These are phyloP conservation scores for Scedosporium boydii DNA, from an alignment of 2,329 filamentous ascomycete species.

Conservation along the genomic window DNA sequence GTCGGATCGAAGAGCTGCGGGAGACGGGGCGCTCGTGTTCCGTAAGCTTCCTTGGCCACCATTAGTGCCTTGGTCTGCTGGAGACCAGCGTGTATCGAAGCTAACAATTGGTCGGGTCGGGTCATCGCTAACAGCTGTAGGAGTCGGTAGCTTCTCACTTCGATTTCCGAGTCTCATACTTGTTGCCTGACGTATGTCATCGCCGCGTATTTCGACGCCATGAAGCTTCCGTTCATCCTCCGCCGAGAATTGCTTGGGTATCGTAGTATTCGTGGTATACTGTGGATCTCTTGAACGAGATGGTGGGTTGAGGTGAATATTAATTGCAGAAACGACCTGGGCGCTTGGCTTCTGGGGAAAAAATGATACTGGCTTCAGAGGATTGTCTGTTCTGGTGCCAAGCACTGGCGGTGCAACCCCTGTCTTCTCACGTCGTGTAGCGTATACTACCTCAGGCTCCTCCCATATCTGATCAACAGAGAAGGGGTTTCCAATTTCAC, in stretches of 20 bases:
- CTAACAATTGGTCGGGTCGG: conserved; percentile 93
- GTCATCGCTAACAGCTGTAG: conserved; percentile 82
- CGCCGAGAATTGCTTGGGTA: conserved; percentile 19
- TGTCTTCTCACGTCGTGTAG: conserved; percentile 11
- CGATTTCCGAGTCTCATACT: conserved; percentile 82
- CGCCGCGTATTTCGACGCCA: conserved; percentile 71
- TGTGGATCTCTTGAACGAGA: conserved; percentile 71
- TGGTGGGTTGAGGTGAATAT: conserved; percentile 79
- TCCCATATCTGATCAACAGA: conserved; percentile 81
- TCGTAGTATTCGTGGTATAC: conserved; percentile 60
- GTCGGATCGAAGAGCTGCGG: conserved; percentile 6
- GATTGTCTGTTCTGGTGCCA: conserved; percentile 23
- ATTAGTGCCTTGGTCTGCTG: conserved; percentile 62
- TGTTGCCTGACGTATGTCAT: conserved; percentile 84
- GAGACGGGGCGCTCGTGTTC: too few species aligned
- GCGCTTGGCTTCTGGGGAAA: neutral
- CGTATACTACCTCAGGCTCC: conserved; percentile 53
- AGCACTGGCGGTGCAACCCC: conserved; percentile 22
- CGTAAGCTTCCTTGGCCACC: conserved; percentile 34
- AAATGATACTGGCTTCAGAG: conserved; percentile 13
- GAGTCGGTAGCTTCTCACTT: conserved; percentile 77
- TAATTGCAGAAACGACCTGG: conserved; percentile 33
- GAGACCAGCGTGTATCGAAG: conserved; percentile 79
- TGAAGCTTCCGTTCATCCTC: conserved; percentile 32
- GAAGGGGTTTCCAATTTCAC: conserved; percentile 56